Conservation (phyloP, 768 basidiomycete species). For the Collybia nuda region DNA sequence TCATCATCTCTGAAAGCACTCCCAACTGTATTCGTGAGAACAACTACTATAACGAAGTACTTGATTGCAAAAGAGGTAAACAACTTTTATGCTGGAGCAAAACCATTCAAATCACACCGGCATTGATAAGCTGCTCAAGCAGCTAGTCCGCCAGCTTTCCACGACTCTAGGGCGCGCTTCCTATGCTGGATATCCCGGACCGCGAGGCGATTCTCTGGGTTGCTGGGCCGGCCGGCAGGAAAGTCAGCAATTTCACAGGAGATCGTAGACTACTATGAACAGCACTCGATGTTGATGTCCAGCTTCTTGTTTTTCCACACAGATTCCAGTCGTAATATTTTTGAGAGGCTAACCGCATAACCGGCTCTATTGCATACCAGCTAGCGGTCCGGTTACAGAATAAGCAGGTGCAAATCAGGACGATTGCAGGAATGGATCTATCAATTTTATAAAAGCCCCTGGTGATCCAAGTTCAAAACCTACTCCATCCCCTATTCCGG, state of each 20-base stretch:
- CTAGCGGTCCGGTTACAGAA: constrained; percentile 12
- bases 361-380: constrained; percentile 29
- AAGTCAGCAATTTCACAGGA: constrained; percentile 22
- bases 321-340: constrained; percentile 22
- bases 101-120: too few species aligned
- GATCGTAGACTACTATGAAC: constrained; percentile 18
- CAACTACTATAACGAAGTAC: too few species aligned
- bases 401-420: background rate
- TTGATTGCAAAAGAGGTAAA: too few species aligned
- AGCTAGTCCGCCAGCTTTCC: background rate
- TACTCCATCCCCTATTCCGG: background rate
- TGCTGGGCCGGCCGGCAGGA: constrained; percentile 18
- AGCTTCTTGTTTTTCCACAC: constrained; percentile 34
- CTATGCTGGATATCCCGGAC: background rate
- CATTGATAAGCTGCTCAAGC: too few species aligned
- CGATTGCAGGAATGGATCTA: background rate
- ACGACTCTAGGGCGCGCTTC: constrained; percentile 1
- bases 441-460: background rate
- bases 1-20: too few species aligned
- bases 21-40: too few species aligned
- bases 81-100: too few species aligned
- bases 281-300: constrained; percentile 18
- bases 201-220: background rate
- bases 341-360: constrained; percentile 23
- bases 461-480: background rate